phyloP scores from a whole-genome alignment of 805 yeast species.

The Saturnispora gosingensis region DNA sequence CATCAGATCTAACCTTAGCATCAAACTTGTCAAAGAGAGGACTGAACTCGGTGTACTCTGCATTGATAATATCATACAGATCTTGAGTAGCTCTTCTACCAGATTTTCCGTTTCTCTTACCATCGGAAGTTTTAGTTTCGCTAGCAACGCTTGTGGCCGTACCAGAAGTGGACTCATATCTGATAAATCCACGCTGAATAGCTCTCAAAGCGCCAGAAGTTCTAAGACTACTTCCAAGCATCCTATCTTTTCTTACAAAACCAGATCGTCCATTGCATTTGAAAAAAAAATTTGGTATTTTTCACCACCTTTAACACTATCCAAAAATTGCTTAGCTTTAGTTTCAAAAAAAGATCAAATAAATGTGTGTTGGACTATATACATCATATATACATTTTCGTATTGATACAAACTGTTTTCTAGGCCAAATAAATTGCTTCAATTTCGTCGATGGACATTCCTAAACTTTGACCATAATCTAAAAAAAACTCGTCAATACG shows the following conservation, averaged over 20 bases:
- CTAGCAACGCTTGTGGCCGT: not conserved
- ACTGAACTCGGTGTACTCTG: constrained; percentile 10
- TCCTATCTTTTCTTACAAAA: not conserved
- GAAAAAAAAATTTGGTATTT: not conserved
- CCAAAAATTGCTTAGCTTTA: not conserved
- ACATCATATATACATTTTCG: no score
- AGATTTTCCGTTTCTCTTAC: not conserved
- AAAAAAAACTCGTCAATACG: constrained; percentile 22
- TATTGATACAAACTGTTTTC: not conserved
- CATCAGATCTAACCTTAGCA: constrained; percentile 3
- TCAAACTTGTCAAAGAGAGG: constrained; percentile 11
- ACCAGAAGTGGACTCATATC: not conserved
- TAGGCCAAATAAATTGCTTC: constrained; percentile 5
- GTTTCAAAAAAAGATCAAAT: not conserved
- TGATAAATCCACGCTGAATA: not conserved
- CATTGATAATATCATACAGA: constrained; percentile 4
- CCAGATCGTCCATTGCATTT: not conserved
- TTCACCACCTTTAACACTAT: not conserved
- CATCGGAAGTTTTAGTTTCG: not conserved
- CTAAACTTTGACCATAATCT: constrained; percentile 16
- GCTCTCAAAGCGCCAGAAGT: not conserved
- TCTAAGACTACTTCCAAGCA: not conserved
- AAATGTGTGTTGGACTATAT: not conserved
- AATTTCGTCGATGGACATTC: constrained; percentile 7
- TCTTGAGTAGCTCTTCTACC: constrained; percentile 5